A percentile compares a stretch with the other conserved stretches of the same genome.
Evolutionary conservation across 306 rosid species (phyloP).

Genomic region (Sicyos edulis): DNA sequence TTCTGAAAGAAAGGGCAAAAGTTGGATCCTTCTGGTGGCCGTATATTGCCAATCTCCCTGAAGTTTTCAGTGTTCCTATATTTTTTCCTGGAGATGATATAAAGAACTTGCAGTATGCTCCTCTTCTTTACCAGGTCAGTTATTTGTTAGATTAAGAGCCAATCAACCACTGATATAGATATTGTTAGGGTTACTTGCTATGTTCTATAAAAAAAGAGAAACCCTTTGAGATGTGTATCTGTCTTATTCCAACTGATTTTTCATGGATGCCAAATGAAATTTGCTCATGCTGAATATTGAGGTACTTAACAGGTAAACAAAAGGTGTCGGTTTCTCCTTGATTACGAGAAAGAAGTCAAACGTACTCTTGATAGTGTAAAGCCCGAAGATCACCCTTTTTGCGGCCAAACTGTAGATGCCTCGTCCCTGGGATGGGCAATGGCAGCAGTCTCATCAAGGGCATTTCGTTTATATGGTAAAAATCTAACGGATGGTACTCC

Average conservation of each 20-base stretch:
- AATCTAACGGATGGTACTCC: slow-evolving; percentile 41
- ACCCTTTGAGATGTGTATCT: neutral
- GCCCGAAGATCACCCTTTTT: slow-evolving; percentile 66
- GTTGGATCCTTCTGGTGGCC: slow-evolving; percentile 98
- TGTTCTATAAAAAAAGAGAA: neutral
- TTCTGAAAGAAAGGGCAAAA: slow-evolving; percentile 86
- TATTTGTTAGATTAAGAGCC: slow-evolving; percentile 5
- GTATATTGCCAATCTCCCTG: slow-evolving; percentile 81
- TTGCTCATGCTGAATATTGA: slow-evolving; percentile 11
- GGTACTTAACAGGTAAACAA: slow-evolving; percentile 67
- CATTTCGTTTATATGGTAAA: slow-evolving; percentile 67
- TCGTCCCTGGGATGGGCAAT: slow-evolving; percentile 98
- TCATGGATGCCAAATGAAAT: neutral
- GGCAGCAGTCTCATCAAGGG: slow-evolving; percentile 93
- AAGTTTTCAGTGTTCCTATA: slow-evolving; percentile 63
- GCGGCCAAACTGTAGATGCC: slow-evolving; percentile 73
- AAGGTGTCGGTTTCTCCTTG: slow-evolving; percentile 91
- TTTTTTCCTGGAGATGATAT: slow-evolving; percentile 81
- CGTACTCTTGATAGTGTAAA: slow-evolving; percentile 39
- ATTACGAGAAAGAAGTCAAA: slow-evolving; percentile 65
- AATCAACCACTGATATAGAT: neutral
- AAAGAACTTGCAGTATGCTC: slow-evolving; percentile 93
- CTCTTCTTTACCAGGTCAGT: slow-evolving; percentile 83
- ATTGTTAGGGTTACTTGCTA: neutral
- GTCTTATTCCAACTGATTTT: neutral